Percentiles rank a stretch among this genome's conserved stretches.
These are phyloP conservation scores for Nematocida ironsii DNA, from an alignment of 371 early-diverging fungal species.

Conservation along the genomic window DNA sequence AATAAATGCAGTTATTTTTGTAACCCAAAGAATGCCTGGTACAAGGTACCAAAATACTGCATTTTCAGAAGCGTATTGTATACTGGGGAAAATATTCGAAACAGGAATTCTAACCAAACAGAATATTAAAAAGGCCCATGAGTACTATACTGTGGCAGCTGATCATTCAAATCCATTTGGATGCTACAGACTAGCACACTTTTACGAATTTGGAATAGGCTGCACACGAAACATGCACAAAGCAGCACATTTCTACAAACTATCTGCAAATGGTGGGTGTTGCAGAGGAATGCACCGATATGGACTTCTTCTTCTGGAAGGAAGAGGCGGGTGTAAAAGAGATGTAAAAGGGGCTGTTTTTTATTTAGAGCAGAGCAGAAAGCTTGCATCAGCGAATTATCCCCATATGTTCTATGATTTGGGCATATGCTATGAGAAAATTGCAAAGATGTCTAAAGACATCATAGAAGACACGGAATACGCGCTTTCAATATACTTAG, in stretches of 20 bases:
- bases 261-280: constrained; percentile 69
- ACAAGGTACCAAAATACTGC: constrained; percentile 47
- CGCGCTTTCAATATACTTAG: constrained; percentile 63
- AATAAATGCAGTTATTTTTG: constrained; percentile 28
- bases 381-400: constrained; percentile 63
- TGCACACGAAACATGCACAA: constrained; percentile 50
- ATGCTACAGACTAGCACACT: constrained; percentile 66
- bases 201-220: constrained; percentile 69
- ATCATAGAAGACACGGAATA: constrained; percentile 64
- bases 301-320: constrained; percentile 67
- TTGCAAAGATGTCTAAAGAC: constrained; percentile 10
- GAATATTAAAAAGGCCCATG: constrained; percentile 63
- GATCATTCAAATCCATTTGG: constrained; percentile 64
- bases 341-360: constrained; percentile 67
- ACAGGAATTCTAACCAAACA: constrained; percentile 12
- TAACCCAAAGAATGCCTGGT: constrained; percentile 24
- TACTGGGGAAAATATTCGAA: constrained; percentile 51
- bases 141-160: constrained; percentile 66
- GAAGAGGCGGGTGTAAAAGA: constrained; percentile 50
- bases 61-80: constrained; percentile 47
- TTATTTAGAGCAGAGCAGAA: constrained; percentile 67
- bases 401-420: constrained; percentile 70
- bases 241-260: constrained; percentile 69
- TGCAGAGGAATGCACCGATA: constrained; percentile 68
- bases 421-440: constrained; percentile 65